Percentiles rank a stretch among this genome's conserved stretches.
Evolutionary conservation across 108 stramenopile genomes (phyloP).

Genomic region (Pinguiococcus pyrenoidosus): DNA sequence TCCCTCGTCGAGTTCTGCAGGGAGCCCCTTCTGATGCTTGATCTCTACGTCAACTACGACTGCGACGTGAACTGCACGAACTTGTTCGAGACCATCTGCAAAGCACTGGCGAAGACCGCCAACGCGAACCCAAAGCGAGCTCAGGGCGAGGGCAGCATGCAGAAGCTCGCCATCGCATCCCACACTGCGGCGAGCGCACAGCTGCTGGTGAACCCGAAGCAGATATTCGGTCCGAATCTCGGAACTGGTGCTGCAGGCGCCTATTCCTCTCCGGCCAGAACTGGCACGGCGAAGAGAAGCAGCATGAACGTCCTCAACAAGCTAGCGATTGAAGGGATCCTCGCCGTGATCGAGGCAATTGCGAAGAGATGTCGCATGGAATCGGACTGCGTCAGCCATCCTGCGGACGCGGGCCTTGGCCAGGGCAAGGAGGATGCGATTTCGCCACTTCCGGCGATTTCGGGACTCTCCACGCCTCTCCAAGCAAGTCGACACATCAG

Average conservation of each 20-base stretch:
- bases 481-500: conserved; percentile 1
- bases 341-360: conserved; percentile 75
- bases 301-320: conserved; percentile 65
- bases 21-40: conserved; percentile 78
- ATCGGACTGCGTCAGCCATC: background rate
- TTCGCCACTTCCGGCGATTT: background rate
- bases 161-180: too few species aligned
- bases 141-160: conserved; percentile 7
- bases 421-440: background rate
- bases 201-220: too few species aligned
- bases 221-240: too few species aligned
- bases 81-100: conserved; percentile 66
- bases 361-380: conserved; percentile 22
- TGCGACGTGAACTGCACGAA: conserved; percentile 90
- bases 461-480: background rate
- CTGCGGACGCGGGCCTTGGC: background rate
- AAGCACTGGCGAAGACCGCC: conserved; percentile 27
- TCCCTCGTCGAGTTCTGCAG: conserved; percentile 76
- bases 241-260: too few species aligned
- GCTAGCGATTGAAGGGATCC: conserved; percentile 64
- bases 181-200: too few species aligned
- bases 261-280: too few species aligned
- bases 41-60: conserved; percentile 92
- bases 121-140: background rate
- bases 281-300: too few species aligned